Percentiles rank a stretch among this genome's conserved stretches.
These are phyloP conservation scores for Magnaporthales sp. DNA, from an alignment of 2,329 filamentous ascomycete species.

Conservation along the genomic window DNA sequence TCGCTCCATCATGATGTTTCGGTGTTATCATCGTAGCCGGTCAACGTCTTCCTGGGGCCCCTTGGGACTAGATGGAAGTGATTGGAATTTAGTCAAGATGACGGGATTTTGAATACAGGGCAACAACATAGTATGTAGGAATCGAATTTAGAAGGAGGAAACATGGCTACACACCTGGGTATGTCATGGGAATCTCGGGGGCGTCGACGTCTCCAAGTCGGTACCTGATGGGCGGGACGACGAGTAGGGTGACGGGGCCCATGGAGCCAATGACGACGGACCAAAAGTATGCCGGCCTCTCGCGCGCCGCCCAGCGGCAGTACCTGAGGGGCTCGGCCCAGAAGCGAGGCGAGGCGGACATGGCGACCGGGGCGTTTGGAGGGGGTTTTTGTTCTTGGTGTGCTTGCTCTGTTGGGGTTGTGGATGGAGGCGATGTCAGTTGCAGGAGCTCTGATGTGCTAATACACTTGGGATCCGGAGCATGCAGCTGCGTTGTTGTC, in stretches of 20 bases:
- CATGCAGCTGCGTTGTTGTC: too few species aligned
- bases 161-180: conserved; percentile 64
- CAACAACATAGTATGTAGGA: too few species aligned
- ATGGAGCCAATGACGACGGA: conserved; percentile 64
- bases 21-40: conserved; percentile 49
- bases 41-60: conserved; percentile 49
- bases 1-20: conserved; percentile 4
- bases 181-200: conserved; percentile 73
- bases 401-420: not conserved
- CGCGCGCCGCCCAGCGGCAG: conserved; percentile 77
- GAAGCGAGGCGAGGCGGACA: conserved; percentile 67
- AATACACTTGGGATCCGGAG: too few species aligned
- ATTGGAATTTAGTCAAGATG: not conserved
- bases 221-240: conserved; percentile 65
- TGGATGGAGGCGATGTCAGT: not conserved
- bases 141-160: not conserved
- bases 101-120: not conserved
- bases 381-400: not conserved
- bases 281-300: conserved; percentile 89
- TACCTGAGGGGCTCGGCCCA: conserved; percentile 78
- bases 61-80: conserved; percentile 36
- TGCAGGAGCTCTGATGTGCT: not conserved
- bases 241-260: conserved; percentile 62
- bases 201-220: conserved; percentile 66
- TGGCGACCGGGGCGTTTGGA: conserved; percentile 21